Evolutionary conservation across 1,284 basidiomycete genomes (phyloP).

Genomic region (Cutaneotrichosporon cutaneum): DNA sequence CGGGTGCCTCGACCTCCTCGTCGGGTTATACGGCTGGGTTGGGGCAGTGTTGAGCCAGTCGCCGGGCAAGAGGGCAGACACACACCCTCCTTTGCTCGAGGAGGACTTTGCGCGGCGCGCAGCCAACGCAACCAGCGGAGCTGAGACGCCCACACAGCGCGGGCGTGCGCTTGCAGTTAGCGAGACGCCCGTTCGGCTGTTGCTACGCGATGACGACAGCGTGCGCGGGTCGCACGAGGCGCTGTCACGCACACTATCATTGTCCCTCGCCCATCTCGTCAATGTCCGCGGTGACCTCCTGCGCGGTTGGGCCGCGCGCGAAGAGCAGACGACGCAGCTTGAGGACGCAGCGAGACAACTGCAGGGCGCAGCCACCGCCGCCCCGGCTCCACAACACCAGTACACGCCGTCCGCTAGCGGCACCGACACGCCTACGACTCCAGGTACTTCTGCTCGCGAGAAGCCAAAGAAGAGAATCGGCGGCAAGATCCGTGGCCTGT

Average conservation of each 20-base stretch:
- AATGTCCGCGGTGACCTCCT: conserved; percentile 36
- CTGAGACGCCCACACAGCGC: conserved; percentile 25
- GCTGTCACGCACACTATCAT: conserved; percentile 34
- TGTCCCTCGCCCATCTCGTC: conserved; percentile 36
- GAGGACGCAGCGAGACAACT: conserved; percentile 26
- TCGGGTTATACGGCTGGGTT: conserved; percentile 49
- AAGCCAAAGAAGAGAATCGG: conserved; percentile 37
- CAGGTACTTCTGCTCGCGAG: background rate
- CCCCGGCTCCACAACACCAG: background rate
- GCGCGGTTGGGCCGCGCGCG: conserved; percentile 39
- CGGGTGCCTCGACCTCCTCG: conserved; percentile 46
- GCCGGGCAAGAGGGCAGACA: conserved; percentile 19
- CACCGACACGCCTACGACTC: background rate
- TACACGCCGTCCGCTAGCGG: background rate
- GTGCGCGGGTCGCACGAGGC: conserved; percentile 20
- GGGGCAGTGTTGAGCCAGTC: conserved; percentile 37
- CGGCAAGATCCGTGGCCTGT: conserved; percentile 41
- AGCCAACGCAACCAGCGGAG: background rate
- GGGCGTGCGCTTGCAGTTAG: conserved; percentile 22
- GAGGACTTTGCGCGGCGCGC: conserved; percentile 17
- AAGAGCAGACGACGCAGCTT: conserved; percentile 36
- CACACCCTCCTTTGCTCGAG: conserved; percentile 15
- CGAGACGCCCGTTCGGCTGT: conserved; percentile 28
- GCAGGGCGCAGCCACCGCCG: background rate
- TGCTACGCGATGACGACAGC: conserved; percentile 23